Evolutionary conservation across 2,329 filamentous ascomycete genomes (phyloP), one percentile per base, ranked within the genome.

Genomic region (Trichocomaceae sp.): DNA sequence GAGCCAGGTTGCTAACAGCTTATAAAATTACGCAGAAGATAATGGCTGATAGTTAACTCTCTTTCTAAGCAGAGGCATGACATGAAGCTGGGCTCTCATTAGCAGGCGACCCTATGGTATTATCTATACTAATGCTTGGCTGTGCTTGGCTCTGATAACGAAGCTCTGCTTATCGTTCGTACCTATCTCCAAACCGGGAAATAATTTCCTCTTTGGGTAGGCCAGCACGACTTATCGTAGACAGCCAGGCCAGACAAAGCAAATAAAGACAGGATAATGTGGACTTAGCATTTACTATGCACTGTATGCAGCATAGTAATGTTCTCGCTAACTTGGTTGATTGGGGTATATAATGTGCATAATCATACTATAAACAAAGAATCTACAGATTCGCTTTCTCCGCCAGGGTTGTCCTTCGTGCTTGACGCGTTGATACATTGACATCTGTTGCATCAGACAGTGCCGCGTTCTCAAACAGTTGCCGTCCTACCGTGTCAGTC

Each of bases 401-500:
- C 26, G 64, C 64, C 46, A 74, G 67, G 9, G 66, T 66, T 44
- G 71, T 71, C 37, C 71, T 63, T 50, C 72, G 68, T 57, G 64
- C 65, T 47, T 69, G 64, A 17, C 64, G 68, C 2, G 69, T 66
- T 17, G 68, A 71, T 6, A 72, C 61, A 56, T 69, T 62, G 31
- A 65, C 52, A 7, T 64, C 62, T 35, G 59, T 65, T 1, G 59
- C 60, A 22, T 59, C 59, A 17, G 64, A 57, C 35, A 61, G 61
- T 8, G 66, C 45, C 0, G 70, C 68, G 31, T 58, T 68, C 37
- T 66, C 62, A 48, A 88, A 96, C 19, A 97, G 69, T 57, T 79
- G 78, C 51, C 76, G 71, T 0, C 90, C 91, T 9, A 96, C 78
- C 47, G 79, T 71, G 65, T 95, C 90, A 8, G 87, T 86, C 61